phyloP scores from a whole-genome alignment of 1,284 basidiomycete genomes.

The Puccinia novopanici region DNA sequence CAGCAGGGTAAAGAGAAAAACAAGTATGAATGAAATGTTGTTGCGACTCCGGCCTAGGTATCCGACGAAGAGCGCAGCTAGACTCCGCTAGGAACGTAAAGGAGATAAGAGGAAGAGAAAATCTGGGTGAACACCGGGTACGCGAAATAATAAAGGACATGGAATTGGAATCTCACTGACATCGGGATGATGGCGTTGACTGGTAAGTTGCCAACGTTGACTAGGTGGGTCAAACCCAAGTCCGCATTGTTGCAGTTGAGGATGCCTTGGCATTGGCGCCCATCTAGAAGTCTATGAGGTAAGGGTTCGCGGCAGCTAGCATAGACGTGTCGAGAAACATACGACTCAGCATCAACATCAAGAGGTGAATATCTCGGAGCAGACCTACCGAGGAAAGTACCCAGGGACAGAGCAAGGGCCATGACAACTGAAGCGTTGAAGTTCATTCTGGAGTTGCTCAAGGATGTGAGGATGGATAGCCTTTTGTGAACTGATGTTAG shows the following conservation, averaged over 20 bases:
- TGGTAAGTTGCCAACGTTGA: background rate
- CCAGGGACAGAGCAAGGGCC: background rate
- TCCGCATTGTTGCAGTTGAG: background rate
- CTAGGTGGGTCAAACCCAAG: background rate
- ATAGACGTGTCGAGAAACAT: background rate
- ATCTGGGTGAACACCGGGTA: background rate
- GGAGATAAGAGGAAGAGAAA: background rate
- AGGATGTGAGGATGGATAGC: background rate
- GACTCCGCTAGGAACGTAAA: background rate
- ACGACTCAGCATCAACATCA: background rate
- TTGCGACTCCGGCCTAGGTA: background rate
- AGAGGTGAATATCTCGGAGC: background rate
- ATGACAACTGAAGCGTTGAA: slow-evolving; percentile 8
- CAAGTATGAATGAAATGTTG: background rate
- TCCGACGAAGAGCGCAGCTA: background rate
- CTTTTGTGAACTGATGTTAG: background rate
- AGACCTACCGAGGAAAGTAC: background rate
- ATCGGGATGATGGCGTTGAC: background rate
- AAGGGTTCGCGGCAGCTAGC: slow-evolving; percentile 4
- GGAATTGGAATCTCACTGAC: background rate
- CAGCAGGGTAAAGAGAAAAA: background rate
- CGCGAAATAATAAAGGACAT: background rate
- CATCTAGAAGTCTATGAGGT: background rate
- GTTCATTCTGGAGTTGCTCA: background rate
- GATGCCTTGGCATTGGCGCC: background rate